Evolutionary conservation across 768 basidiomycete genomes (phyloP).

Genomic region (Leccinellum albellum): DNA sequence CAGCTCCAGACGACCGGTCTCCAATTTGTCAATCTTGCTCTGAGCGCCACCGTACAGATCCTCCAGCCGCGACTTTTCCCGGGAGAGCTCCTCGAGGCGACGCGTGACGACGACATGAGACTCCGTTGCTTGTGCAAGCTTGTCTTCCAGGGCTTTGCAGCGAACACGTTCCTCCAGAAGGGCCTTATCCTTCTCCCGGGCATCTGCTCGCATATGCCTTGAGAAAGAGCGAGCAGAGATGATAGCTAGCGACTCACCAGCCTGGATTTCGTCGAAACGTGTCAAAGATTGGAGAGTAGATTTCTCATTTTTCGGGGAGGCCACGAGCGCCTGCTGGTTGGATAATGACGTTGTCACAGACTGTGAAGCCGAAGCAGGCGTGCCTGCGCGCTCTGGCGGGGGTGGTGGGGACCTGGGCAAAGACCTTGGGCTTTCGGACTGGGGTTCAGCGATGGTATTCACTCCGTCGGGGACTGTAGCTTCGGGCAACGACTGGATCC

Average conservation of each 20-base stretch:
- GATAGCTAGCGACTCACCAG: slow-evolving; percentile 19
- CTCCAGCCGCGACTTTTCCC: slow-evolving; percentile 26
- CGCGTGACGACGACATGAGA: slow-evolving; percentile 6
- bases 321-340: slow-evolving; percentile 4
- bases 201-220: slow-evolving; percentile 12
- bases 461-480: slow-evolving; percentile 29
- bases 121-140: slow-evolving; percentile 20
- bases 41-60: slow-evolving; percentile 6
- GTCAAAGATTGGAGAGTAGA: slow-evolving; percentile 20
- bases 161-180: slow-evolving; percentile 21
- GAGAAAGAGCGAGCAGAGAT: neutral
- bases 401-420: slow-evolving; percentile 17
- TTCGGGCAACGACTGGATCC: slow-evolving; percentile 60
- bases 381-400: slow-evolving; percentile 7
- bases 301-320: slow-evolving; percentile 27
- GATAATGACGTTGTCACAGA: neutral
- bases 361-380: slow-evolving; percentile 3
- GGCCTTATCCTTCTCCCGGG: slow-evolving; percentile 6
- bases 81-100: slow-evolving; percentile 18
- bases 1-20: slow-evolving; percentile 6
- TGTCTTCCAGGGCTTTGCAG: slow-evolving; percentile 16
- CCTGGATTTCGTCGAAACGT: slow-evolving; percentile 30
- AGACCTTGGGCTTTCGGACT: slow-evolving; percentile 22
- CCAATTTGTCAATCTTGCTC: slow-evolving; percentile 17
- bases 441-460: slow-evolving; percentile 32